Percentiles rank a stretch among this genome's conserved stretches.
These are phyloP conservation scores for Bassia scoparia DNA, from an alignment of 148 eudicot species.

Conservation along the genomic window DNA sequence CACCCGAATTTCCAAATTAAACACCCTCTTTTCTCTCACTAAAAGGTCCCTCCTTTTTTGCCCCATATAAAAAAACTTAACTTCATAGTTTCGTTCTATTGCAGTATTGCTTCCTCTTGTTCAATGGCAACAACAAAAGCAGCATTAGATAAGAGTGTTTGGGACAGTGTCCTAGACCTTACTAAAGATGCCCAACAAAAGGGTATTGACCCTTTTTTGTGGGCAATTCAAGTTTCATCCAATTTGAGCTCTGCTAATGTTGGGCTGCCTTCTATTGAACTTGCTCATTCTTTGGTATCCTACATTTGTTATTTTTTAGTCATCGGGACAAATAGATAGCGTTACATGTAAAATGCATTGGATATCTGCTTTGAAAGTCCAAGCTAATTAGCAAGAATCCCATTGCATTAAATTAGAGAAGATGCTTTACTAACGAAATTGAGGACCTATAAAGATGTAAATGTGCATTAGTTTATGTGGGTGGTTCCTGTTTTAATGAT, in stretches of 20 bases:
- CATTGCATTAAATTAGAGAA: not conserved
- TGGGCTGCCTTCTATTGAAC: constrained; percentile 61
- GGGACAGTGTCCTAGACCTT: constrained; percentile 56
- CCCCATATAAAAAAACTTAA: not conserved
- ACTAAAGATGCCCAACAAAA: constrained; percentile 64
- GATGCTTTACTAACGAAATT: no score
- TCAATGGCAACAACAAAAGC: constrained; percentile 34
- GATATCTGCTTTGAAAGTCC: not conserved
- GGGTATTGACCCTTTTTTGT: constrained; percentile 60
- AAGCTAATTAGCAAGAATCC: not conserved
- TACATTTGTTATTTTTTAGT: constrained; percentile 57
- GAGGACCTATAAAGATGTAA: not conserved
- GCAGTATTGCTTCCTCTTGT: not conserved
- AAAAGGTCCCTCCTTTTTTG: not conserved
- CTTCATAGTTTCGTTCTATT: not conserved
- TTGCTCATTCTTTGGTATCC: constrained; percentile 65
- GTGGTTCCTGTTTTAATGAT: no score
- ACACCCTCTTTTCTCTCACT: not conserved
- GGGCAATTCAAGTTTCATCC: constrained; percentile 76
- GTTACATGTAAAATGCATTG: not conserved
- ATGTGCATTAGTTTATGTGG: not conserved
- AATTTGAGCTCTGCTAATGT: constrained; percentile 48
- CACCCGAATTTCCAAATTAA: not conserved
- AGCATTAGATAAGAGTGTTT: constrained; percentile 25
- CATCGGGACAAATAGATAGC: not conserved